These are phyloP conservation scores for Boletus sp. DNA, from an alignment of 1,284 basidiomycete genomes.

Conservation along the genomic window DNA sequence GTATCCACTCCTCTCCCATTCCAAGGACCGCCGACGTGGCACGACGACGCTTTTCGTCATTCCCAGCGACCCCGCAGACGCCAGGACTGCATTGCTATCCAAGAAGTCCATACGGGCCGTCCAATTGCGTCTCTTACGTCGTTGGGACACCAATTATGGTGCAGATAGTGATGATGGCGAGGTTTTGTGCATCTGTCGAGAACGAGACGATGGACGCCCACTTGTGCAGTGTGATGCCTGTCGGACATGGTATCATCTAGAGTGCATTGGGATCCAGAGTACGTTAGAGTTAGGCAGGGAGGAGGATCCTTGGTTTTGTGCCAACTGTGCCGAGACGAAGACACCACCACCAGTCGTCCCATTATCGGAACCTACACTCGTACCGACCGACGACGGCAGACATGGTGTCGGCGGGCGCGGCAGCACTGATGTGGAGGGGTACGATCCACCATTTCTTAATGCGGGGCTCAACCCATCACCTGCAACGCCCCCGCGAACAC, in stretches of 20 bases:
- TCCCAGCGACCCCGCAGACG: slow-evolving; percentile 67
- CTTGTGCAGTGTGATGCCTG: slow-evolving; percentile 76
- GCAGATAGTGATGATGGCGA: slow-evolving; percentile 43
- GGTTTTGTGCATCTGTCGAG: slow-evolving; percentile 61
- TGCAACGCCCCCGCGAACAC: slow-evolving; percentile 38
- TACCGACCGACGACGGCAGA: slow-evolving; percentile 49
- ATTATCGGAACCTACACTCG: slow-evolving; percentile 57
- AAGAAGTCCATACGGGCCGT: slow-evolving; percentile 62
- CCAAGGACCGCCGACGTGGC: slow-evolving; percentile 27
- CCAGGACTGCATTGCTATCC: slow-evolving; percentile 62
- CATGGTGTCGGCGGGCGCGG: background rate
- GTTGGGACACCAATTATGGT: slow-evolving; percentile 28
- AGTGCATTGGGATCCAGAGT: slow-evolving; percentile 65
- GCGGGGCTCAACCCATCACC: slow-evolving; percentile 51
- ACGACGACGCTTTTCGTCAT: slow-evolving; percentile 38
- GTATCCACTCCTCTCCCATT: slow-evolving; percentile 48
- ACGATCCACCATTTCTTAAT: slow-evolving; percentile 57
- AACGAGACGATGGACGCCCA: slow-evolving; percentile 59
- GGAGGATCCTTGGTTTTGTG: slow-evolving; percentile 74
- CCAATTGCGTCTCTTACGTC: slow-evolving; percentile 43
- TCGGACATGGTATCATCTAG: slow-evolving; percentile 70
- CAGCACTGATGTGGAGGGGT: slow-evolving; percentile 32
- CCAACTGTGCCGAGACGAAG: slow-evolving; percentile 44
- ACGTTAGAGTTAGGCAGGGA: slow-evolving; percentile 63
- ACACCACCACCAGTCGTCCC: slow-evolving; percentile 38